Base-by-base conservation (phyloP, 2,329 filamentous ascomycete genomes). In the Coniochaeta hoffmannii region DNA sequence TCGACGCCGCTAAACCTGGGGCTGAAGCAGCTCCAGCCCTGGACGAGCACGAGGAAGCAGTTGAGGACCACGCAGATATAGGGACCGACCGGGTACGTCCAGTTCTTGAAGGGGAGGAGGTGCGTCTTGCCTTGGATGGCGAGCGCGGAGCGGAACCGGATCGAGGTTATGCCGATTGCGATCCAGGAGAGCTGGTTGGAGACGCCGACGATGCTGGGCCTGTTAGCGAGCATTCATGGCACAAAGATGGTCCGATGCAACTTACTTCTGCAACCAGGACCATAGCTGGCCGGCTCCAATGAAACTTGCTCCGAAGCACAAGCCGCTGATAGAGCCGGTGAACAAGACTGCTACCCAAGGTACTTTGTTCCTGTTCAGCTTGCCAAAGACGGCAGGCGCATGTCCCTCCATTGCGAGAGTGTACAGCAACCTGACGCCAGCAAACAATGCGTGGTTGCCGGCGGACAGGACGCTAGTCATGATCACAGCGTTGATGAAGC, bases 111-210 rank as follows among this genome's bases (percentile, higher is more conserved):
- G 0, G 84, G 83, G 0, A 87, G 73, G 1, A 80, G 73, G 57
- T 85, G 79, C 8, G 82, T 80, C 51, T 83, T 78, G n/a, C 78
- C 78, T 60, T 87, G 85, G 1, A 69, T 65, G 50, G 73, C 72
- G 54, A 87, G 69, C 4, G 74, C 85, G 3, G 73, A 69, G 26
- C 85, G 81, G 72, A 87, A 87, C 26, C 85, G 81, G n/a, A 87
- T 69, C 0, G 82, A 86, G 0, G 84, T 79, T 54, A 87, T 73
- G 7, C 82, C 79, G 57, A 87, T 88, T 55, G 80, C 76, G 60
- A 82, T 78, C 83, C 85, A 87, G 52, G 81, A 81, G 4, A 87
- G 69, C 68, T 87, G 84, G 65, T 86, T 87, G 0, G 83, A 86
- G 0, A 87, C 84, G 11, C 83, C 83, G 55, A 87, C 82, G 49